Evolutionary conservation across 2,329 filamentous ascomycete species (phyloP), one percentile per base, ranked within the genome.

Genomic region (Colletotrichum cordylinicola): DNA sequence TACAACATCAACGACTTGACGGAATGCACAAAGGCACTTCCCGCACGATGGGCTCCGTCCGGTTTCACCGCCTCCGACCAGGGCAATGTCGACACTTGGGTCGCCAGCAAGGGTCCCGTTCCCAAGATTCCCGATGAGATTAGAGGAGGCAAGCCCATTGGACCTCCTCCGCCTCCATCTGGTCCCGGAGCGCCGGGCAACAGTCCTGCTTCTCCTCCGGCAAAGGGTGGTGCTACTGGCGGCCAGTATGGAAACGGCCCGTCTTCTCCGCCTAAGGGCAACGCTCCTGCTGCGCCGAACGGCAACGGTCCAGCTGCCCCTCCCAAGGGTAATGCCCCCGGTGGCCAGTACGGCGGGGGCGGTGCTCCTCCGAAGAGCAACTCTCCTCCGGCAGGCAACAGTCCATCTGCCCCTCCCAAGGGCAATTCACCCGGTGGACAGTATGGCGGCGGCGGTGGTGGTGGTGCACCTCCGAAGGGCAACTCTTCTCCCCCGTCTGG

Each of bases 1-100:
- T 86, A 89, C 78, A 90, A 90, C 79, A 88, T 91, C 81, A 91
- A 91, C 80, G 80, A 83, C 33, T 81, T 91, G 58, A 88, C 86
- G 12, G 89, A 91, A 76, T 91, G 90, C 84, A 89, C 88, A 7
- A 86, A 87, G 77, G 88, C 88, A 3, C 81, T 91, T 8, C 89
- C 87, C 9, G 70, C 83, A 1, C 67, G 67, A 18, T 70, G 56
- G 67, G 78, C 79, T 18, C 29, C 39, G 37, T 67, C 9, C 4
- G 31, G n/a, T 56, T 75, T 72, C 68, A 72, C 31, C 5, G 68
- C 73, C 4, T 18, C 56, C 43, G 69, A 75, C 15, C 73, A 75
- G 73, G 64, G 39, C 67, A 75, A 75, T 33, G 64, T 75, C 43
- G 68, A 75, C 15, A 55, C 66, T 33, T 75, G 69, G 73, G 52